Evolutionary conservation across 352 stramenopile genomes (phyloP), one percentile per base, ranked within the genome.

Genomic region (Globisporangium middletonii): DNA sequence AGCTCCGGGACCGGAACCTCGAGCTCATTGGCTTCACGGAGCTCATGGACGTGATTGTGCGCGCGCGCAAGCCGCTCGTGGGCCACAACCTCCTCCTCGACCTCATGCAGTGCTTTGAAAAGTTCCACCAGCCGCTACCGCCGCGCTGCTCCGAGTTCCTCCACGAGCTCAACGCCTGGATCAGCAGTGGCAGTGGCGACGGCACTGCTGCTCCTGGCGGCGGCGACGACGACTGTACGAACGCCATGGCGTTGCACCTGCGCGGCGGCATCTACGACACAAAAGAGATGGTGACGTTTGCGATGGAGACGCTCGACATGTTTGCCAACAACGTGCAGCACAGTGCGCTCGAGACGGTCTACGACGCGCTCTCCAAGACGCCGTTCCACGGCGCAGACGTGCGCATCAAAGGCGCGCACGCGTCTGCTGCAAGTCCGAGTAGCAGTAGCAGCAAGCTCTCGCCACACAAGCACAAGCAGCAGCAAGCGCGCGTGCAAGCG

Each of bases 1-100:
- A 66, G 50, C 66, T 63, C 28, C 60, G 63, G 26, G 70, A 75
- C 41, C 78, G 77, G 8, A 88, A 89, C 38, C 57, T 86, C 19
- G 68, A 68, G 52, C 51, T 88, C 9, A 70, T 86, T 49, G 82
- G 82, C 2, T 90, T 92, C 42, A 90, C 82, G 4, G 70, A 71
- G 26, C 65, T 92, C 16, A 50, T 92, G 59, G 76, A 92, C 50
- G 52, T 69, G 15, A 60, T 88, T 51, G 66, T 78, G 23, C 58
- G 53, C 0, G 67, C 70, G 0, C 58, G 60, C 9, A 83, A 82
- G 55, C 79, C 82, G 4, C 67, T 92, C 23, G 64, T 92, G 37
- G 82, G 82, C 0, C 82, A 92, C 67, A 92, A 92, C 64, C 67
- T 90, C 69, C 71, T 90, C 16, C 68, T 92, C n/a, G 82, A 92